phyloP scores from a whole-genome alignment of 1,284 basidiomycete genomes.

The Cryptococcus maquisensis region DNA sequence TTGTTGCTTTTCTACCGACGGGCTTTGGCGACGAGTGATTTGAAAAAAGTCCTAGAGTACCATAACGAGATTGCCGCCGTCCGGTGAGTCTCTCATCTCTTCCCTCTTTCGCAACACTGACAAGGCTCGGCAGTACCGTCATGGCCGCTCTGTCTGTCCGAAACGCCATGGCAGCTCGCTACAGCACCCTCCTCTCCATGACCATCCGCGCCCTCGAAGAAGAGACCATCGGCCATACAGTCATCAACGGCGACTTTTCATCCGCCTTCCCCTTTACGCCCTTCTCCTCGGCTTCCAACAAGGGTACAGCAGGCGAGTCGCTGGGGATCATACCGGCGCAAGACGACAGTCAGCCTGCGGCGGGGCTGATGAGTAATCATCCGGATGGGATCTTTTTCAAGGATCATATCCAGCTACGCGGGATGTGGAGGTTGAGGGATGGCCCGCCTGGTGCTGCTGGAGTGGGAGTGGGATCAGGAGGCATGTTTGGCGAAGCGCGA shows the following conservation, averaged over 20 bases:
- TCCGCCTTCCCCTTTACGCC: not conserved
- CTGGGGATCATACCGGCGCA: too few relatives aligned
- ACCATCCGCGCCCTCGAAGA: slow-evolving; percentile 18
- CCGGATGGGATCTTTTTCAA: too few relatives aligned
- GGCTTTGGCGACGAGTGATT: slow-evolving; percentile 23
- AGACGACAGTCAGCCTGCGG: too few relatives aligned
- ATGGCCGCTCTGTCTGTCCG: slow-evolving; percentile 18
- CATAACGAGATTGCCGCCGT: slow-evolving; percentile 36
- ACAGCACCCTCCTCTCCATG: slow-evolving; percentile 25
- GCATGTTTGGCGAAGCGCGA: too few relatives aligned
- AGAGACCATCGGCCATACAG: slow-evolving; percentile 11
- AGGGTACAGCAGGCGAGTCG: too few relatives aligned
- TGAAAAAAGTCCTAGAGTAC: slow-evolving; percentile 14
- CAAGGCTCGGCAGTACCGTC: slow-evolving; percentile 9
- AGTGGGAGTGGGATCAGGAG: too few relatives aligned
- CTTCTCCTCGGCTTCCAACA: too few relatives aligned
- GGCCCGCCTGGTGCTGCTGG: too few relatives aligned
- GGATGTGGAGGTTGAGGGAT: too few relatives aligned
- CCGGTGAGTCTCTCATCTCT: slow-evolving; percentile 18
- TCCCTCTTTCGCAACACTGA: not conserved
- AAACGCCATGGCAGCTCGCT: slow-evolving; percentile 24
- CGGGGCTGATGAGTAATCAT: too few relatives aligned
- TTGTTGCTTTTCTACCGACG: slow-evolving; percentile 34
- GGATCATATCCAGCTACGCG: too few relatives aligned
- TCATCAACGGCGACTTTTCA: not conserved